Evolutionary conservation across 2,329 filamentous ascomycete genomes (phyloP).

Genomic region (Xylariaceae sp.): DNA sequence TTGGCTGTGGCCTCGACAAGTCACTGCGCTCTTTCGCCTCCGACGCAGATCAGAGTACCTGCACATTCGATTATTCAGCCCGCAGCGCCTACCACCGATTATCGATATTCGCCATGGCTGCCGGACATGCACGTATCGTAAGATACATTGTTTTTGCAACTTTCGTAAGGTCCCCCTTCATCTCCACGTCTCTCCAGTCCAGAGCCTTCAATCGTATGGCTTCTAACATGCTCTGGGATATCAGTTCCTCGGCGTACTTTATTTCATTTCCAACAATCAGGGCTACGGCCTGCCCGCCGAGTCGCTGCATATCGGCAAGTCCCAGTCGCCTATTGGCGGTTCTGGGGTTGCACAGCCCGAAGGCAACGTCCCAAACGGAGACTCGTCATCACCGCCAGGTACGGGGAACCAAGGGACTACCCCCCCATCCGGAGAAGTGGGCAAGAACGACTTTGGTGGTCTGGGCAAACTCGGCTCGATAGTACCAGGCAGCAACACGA

Average conservation of each 20-base stretch:
- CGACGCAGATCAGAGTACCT: no score
- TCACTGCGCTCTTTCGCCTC: neutral
- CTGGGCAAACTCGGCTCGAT: conserved; percentile 14
- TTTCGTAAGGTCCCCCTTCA: conserved; percentile 57
- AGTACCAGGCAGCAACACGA: conserved; percentile 16
- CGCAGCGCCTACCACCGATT: no score
- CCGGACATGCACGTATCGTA: conserved; percentile 67
- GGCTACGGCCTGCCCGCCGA: conserved; percentile 41
- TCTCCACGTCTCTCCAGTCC: neutral
- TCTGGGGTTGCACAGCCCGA: conserved; percentile 21
- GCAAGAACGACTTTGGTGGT: conserved; percentile 3
- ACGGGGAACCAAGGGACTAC: conserved; percentile 21
- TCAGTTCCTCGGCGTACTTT: conserved; percentile 65
- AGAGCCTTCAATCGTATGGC: no score
- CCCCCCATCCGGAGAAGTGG: conserved; percentile 9
- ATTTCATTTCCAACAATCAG: conserved; percentile 66
- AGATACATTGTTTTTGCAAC: conserved; percentile 76
- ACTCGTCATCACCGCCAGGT: conserved; percentile 21
- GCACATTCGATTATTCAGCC: neutral
- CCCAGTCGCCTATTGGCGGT: conserved; percentile 31
- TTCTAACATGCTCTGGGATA: no score
- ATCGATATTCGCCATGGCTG: conserved; percentile 46
- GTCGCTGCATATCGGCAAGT: conserved; percentile 24
- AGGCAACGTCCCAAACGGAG: conserved; percentile 21
- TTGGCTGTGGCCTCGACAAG: neutral